phyloP scores from a whole-genome alignment of 305 asterid species.

The Vinca major region DNA sequence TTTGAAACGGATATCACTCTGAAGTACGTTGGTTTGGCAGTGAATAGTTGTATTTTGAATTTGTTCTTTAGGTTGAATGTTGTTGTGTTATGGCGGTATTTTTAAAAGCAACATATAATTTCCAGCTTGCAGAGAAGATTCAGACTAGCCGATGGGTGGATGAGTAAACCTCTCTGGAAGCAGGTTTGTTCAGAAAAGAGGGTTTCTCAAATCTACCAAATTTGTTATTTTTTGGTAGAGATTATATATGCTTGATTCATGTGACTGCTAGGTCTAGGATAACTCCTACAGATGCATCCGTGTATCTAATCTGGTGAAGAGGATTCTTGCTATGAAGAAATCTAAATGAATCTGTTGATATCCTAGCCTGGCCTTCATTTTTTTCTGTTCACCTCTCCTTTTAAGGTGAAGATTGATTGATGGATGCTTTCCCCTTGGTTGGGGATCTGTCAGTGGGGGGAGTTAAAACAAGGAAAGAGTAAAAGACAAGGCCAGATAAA shows the following conservation, averaged over 20 bases:
- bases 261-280: background rate
- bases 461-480: background rate
- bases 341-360: background rate
- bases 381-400: background rate
- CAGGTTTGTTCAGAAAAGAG: conserved; percentile 39
- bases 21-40: conserved; percentile 37
- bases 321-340: background rate
- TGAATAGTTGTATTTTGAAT: conserved; percentile 12
- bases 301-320: background rate
- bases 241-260: background rate
- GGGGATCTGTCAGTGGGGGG: background rate
- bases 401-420: background rate
- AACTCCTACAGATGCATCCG: background rate
- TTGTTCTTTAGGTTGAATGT: conserved; percentile 5
- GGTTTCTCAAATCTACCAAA: background rate
- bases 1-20: conserved; percentile 83
- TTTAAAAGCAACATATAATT: conserved; percentile 25
- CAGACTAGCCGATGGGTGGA: conserved; percentile 75
- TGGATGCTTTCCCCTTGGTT: conserved; percentile 1
- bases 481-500: background rate
- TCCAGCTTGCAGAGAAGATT: conserved; percentile 89
- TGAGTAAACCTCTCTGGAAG: conserved; percentile 90
- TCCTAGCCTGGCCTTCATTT: background rate
- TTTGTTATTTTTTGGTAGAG: background rate
- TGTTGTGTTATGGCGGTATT: conserved; percentile 1